Evolutionary conservation across 345 rosid genomes (phyloP).

Genomic region (Lepidium africanum): DNA sequence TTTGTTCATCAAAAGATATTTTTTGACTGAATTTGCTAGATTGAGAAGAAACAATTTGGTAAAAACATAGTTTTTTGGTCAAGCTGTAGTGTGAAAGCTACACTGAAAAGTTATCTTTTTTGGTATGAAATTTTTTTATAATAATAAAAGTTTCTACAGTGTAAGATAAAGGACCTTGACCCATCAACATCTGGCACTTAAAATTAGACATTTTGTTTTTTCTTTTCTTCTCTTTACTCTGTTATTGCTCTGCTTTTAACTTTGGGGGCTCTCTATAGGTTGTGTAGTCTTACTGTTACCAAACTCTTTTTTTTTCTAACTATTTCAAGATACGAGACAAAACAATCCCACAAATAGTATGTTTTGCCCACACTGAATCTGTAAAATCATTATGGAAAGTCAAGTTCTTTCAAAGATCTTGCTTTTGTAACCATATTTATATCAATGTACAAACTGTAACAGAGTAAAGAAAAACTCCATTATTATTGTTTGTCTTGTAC

Average conservation of each 20-base stretch:
- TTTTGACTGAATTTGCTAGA: constrained; percentile 6
- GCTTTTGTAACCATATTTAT: constrained; percentile 19
- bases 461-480: not conserved
- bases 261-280: constrained; percentile 5
- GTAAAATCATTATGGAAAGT: constrained; percentile 30
- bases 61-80: constrained; percentile 21
- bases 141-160: constrained; percentile 26
- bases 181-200: constrained; percentile 81
- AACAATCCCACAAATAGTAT: constrained; percentile 20
- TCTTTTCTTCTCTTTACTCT: constrained; percentile 3
- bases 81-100: constrained; percentile 36
- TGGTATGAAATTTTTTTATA: constrained; percentile 7
- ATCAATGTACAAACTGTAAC: constrained; percentile 4
- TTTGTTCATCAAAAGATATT: not conserved
- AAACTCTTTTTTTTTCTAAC: constrained; percentile 15
- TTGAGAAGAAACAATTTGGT: constrained; percentile 4
- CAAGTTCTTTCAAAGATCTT: constrained; percentile 18
- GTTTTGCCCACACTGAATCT: constrained; percentile 32
- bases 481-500: constrained; percentile 14
- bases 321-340: constrained; percentile 24
- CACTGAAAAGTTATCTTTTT: constrained; percentile 26
- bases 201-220: constrained; percentile 37
- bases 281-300: constrained; percentile 28
- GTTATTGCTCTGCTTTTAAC: constrained; percentile 19
- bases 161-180: constrained; percentile 43